These are phyloP conservation scores for Fusarium humuli DNA, from an alignment of 2,329 filamentous ascomycete genomes.

Conservation along the genomic window DNA sequence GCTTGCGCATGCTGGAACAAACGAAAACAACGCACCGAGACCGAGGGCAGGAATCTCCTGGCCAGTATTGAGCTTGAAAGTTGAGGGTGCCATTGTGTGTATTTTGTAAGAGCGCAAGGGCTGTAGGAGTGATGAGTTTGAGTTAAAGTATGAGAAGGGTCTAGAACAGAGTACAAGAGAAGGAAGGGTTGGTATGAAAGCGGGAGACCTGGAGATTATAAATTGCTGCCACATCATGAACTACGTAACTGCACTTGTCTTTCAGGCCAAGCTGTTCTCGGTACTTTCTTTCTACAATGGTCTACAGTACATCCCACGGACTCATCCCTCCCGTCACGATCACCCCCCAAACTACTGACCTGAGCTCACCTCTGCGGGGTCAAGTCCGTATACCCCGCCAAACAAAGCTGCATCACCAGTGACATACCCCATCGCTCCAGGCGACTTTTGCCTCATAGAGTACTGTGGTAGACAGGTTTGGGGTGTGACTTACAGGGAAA, in stretches of 20 bases:
- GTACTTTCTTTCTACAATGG: background rate
- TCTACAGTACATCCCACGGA: background rate
- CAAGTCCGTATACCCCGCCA: constrained; percentile 41
- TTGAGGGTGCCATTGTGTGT: constrained; percentile 63
- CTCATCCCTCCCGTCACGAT: background rate
- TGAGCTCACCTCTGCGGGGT: constrained; percentile 41
- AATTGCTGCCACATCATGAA: constrained; percentile 39
- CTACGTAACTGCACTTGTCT: constrained; percentile 3
- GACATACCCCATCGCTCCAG: constrained; percentile 6
- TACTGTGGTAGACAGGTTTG: constrained; percentile 18
- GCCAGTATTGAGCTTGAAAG: constrained; percentile 74
- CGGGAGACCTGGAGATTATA: constrained; percentile 35
- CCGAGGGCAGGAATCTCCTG: constrained; percentile 72
- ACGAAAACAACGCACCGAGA: constrained; percentile 60
- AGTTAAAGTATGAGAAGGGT: constrained; percentile 6
- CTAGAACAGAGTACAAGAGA: constrained; percentile 21
- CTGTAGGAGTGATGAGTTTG: background rate
- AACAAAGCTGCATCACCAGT: constrained; percentile 8
- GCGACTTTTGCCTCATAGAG: constrained; percentile 11
- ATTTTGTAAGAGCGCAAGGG: constrained; percentile 9
- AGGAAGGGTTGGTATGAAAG: constrained; percentile 1
- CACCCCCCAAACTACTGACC: constrained; percentile 23
- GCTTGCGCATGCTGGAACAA: background rate
- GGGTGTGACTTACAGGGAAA: constrained; percentile 29
- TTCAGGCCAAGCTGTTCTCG: background rate